Evolutionary conservation across 208 protist species (phyloP), one percentile per base, ranked within the genome.

Genomic region (Wallacemonas sp.): DNA sequence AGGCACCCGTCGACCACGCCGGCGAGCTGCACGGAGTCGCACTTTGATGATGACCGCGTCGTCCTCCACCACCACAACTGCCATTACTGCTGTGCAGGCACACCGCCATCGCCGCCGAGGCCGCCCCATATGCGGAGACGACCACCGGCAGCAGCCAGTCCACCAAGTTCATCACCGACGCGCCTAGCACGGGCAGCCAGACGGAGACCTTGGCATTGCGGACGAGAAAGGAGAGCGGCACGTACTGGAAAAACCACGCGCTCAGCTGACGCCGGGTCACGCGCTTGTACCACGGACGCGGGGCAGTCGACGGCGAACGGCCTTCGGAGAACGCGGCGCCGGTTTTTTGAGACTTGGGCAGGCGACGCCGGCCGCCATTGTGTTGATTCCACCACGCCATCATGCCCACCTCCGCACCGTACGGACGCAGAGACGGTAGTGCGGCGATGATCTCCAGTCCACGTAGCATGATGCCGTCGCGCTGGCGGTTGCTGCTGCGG

Each of bases 371-470:
- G 8, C 42, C 49, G 22, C 54, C 23, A 65, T 66, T 75, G 50
- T 83, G 68, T 11, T 70, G 20, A n/a, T 72, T 84, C 87, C 83
- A 93, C 87, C 77, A 88, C 41, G 46, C 38, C 82, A 89, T 89
- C 20, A 93, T 70, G 1, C 57, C 50, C 11, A 81, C 66, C 42
- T 93, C 87, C 5, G 81, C 87, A n/a, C 67, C 83, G 61, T 90
- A 88, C 12, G 83, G 87, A 0, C 87, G 87, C 26, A 93, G 79
- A 54, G 87, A 80, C 26, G 76, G 83, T 32, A 90, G 55, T 29
- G 76, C 71, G 14, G 76, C 75, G 39, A 90, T 76, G 42, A 93
- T 93, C 61, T 93, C 87, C 45, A 90, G 70, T 31, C 87, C 87
- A 12, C 81, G 77, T 61, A 93, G 59, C 85, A 91, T 86, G 18